Percentiles rank a stretch among this genome's conserved stretches.
Evolutionary conservation across 2,329 filamentous ascomycete genomes (phyloP).

Genomic region (Diplodia sapinea): DNA sequence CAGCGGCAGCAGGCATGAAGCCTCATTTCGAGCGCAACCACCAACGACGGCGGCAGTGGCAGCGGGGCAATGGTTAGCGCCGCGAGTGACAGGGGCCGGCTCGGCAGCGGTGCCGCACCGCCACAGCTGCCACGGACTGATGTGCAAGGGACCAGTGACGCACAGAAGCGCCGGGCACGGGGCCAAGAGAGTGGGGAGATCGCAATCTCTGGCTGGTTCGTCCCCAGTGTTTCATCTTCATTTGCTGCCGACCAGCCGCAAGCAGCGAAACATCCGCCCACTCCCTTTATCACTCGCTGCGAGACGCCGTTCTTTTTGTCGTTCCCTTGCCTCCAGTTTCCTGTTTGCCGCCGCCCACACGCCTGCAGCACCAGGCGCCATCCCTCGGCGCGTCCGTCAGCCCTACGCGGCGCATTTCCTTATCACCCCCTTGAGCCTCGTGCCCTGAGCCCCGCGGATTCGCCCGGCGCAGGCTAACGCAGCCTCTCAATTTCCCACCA

Average conservation of each 20-base stretch:
- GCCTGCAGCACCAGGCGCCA: constrained; percentile 2
- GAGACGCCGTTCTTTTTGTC: constrained; percentile 8
- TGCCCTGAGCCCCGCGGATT: constrained; percentile 4
- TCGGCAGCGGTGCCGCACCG: background rate
- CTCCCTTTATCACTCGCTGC: constrained; percentile 25
- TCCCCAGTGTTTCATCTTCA: constrained; percentile 28
- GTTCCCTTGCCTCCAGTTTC: constrained; percentile 21
- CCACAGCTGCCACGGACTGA: constrained; percentile 22
- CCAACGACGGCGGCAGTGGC: background rate
- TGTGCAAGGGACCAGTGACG: constrained; percentile 23
- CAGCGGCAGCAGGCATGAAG: background rate
- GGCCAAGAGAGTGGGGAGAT: constrained; percentile 17
- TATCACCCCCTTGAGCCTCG: constrained; percentile 14
- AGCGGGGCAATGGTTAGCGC: background rate
- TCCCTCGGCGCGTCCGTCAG: constrained; percentile 15
- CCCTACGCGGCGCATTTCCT: constrained; percentile 17
- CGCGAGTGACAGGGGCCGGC: constrained; percentile 1
- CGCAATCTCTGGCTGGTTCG: constrained; percentile 25
- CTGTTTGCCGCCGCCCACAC: background rate
- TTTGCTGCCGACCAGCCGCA: constrained; percentile 28
- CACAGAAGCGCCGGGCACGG: constrained; percentile 15
- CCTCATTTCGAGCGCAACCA: constrained; percentile 3
- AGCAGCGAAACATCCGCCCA: constrained; percentile 21
- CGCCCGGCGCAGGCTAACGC: constrained; percentile 14
- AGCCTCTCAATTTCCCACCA: background rate